Evolutionary conservation across 2,329 filamentous ascomycete genomes (phyloP).

Genomic region (Didymella pinodella): DNA sequence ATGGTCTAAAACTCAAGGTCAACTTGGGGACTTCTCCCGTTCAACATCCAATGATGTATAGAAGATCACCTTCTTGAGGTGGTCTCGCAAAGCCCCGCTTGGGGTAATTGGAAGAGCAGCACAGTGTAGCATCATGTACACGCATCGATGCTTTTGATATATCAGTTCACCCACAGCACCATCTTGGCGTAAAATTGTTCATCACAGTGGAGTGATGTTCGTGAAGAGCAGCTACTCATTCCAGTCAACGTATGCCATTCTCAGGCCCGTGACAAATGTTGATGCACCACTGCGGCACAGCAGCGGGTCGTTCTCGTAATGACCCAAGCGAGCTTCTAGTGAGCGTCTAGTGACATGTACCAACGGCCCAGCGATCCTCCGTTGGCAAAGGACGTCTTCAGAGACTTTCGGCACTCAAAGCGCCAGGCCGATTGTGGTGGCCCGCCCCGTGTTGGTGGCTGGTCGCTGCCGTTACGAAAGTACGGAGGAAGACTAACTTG

Average conservation of each 20-base stretch:
- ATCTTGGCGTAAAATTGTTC: too few relatives aligned
- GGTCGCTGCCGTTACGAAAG: conserved; percentile 2
- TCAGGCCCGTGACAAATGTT: conserved; percentile 9
- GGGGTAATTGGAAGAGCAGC: too few relatives aligned
- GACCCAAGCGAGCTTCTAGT: conserved; percentile 14
- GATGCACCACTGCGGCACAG: conserved; percentile 15
- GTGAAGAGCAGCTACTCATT: too few relatives aligned
- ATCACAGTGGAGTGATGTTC: too few relatives aligned
- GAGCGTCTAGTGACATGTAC: conserved; percentile 14
- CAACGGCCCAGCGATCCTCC: conserved; percentile 5
- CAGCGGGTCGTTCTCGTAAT: conserved; percentile 11
- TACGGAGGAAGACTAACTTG: conserved; percentile 5
- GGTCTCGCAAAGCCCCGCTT: too few relatives aligned
- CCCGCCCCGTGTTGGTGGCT: conserved; percentile 16
- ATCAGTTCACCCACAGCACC: too few relatives aligned
- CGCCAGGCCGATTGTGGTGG: conserved; percentile 16
- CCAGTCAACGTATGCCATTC: background rate
- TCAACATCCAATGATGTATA: too few relatives aligned
- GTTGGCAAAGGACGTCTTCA: conserved; percentile 1
- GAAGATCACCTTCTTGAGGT: too few relatives aligned
- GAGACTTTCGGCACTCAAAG: conserved; percentile 15
- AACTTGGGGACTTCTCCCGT: background rate
- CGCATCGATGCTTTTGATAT: too few relatives aligned
- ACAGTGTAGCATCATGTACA: too few relatives aligned
- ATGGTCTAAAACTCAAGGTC: background rate